Evolutionary conservation across 495 filamentous ascomycete species (phyloP).

Genomic region (Sphaerosporella brunnea): DNA sequence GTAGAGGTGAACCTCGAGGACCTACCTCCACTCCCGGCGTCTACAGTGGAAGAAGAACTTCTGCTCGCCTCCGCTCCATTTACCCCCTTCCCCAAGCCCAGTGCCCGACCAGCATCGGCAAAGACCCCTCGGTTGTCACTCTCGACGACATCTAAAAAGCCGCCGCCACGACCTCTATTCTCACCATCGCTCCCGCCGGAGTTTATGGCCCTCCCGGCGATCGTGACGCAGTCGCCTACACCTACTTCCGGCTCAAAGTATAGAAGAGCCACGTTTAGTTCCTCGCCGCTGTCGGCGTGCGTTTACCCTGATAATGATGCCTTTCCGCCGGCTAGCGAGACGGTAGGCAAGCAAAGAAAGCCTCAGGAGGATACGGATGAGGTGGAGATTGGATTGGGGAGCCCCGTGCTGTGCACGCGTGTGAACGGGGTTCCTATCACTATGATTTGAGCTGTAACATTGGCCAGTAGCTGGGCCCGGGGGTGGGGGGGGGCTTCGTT

Average conservation of each 20-base stretch:
- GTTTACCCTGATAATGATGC: background rate
- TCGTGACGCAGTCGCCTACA: background rate
- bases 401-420: background rate
- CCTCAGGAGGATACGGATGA: background rate
- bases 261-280: background rate
- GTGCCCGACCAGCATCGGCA: background rate
- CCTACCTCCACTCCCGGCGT: background rate
- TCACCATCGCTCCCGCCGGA: constrained; percentile 1
- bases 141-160: background rate
- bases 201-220: background rate
- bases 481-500: too few species aligned
- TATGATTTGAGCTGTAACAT: constrained; percentile 3
- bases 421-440: constrained; percentile 1
- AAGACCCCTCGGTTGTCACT: background rate
- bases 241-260: background rate
- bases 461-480: too few species aligned
- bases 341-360: background rate
- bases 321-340: background rate
- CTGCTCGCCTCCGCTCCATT: background rate
- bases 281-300: background rate
- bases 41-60: background rate
- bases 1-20: background rate
- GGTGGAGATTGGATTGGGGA: background rate
- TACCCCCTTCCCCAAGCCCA: background rate
- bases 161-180: background rate